phyloP scores from a whole-genome alignment of 1,284 basidiomycete species.

The Rhodotorula sp. region DNA sequence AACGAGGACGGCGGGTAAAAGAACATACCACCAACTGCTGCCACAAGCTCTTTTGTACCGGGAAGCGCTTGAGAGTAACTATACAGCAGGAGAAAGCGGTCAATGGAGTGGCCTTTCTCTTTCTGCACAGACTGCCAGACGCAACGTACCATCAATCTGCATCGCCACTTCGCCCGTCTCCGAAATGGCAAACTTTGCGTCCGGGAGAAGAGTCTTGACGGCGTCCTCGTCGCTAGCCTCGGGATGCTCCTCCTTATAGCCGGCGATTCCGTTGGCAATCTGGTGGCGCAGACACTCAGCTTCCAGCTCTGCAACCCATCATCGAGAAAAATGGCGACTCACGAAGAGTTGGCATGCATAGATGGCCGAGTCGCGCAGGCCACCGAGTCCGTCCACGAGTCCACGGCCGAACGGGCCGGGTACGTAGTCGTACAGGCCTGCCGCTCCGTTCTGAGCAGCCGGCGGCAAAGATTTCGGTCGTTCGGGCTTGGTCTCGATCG shows the following conservation, averaged over 20 bases:
- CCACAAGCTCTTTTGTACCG: constrained; percentile 40
- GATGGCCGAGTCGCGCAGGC: constrained; percentile 49
- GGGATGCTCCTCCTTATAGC: constrained; percentile 42
- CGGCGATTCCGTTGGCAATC: constrained; percentile 41
- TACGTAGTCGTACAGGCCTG: constrained; percentile 24
- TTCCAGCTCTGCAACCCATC: not conserved
- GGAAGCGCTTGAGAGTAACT: constrained; percentile 44
- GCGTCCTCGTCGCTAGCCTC: constrained; percentile 41
- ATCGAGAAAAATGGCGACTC: constrained; percentile 6
- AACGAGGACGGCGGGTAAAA: not conserved
- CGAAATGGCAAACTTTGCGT: constrained; percentile 36
- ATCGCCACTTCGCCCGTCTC: constrained; percentile 42
- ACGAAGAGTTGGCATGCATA: constrained; percentile 47
- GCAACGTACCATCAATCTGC: constrained; percentile 41
- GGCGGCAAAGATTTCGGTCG: not conserved
- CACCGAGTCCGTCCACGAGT: constrained; percentile 51
- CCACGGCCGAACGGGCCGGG: constrained; percentile 48
- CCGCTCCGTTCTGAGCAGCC: constrained; percentile 19
- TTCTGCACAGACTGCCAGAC: too few species aligned
- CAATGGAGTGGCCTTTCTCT: too few species aligned
- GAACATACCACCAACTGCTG: constrained; percentile 21
- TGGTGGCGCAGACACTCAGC: not conserved
- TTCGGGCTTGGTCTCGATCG: not conserved
- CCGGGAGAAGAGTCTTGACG: constrained; percentile 41
- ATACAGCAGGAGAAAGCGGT: not conserved